Conservation (phyloP, 2,329 filamentous ascomycete genomes). For the Talaromyces sp. region DNA sequence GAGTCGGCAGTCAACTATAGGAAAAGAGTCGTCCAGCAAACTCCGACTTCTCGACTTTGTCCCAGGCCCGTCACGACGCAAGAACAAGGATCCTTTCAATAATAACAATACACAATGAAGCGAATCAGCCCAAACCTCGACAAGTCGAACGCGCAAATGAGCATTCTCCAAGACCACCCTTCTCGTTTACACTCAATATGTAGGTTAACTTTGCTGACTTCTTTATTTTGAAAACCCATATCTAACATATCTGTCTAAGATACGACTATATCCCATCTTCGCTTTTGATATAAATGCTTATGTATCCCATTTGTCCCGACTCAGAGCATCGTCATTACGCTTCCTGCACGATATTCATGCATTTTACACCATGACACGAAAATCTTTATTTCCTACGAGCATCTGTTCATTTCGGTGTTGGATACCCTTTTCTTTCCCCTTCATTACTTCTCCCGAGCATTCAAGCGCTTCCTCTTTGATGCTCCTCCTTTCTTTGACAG, state of each 20-base stretch:
- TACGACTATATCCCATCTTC: background rate
- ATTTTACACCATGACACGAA: conserved; percentile 1
- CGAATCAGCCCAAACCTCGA: background rate
- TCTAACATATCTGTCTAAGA: background rate
- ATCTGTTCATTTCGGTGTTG: conserved; percentile 21
- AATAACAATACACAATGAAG: conserved; percentile 20
- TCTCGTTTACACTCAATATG: background rate
- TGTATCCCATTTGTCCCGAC: background rate
- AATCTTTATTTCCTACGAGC: conserved; percentile 12
- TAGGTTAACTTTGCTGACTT: background rate
- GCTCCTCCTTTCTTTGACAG: background rate
- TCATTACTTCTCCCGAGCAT: conserved; percentile 19
- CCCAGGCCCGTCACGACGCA: conserved; percentile 39
- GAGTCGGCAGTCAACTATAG: conserved; percentile 37
- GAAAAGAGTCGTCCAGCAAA: conserved; percentile 39
- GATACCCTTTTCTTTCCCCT: conserved; percentile 27
- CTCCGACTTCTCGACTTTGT: conserved; percentile 46
- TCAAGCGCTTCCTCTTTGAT: background rate
- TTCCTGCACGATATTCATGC: conserved; percentile 12
- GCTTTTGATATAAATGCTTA: background rate
- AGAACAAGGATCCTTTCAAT: conserved; percentile 34
- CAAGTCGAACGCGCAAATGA: background rate
- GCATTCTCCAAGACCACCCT: background rate
- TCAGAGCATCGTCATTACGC: background rate
- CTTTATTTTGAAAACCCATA: too few species aligned